Evolutionary conservation across 1,139 yeast genomes (phyloP), one percentile per base, ranked within the genome.

Genomic region (Debaryomyces robertsiae): DNA sequence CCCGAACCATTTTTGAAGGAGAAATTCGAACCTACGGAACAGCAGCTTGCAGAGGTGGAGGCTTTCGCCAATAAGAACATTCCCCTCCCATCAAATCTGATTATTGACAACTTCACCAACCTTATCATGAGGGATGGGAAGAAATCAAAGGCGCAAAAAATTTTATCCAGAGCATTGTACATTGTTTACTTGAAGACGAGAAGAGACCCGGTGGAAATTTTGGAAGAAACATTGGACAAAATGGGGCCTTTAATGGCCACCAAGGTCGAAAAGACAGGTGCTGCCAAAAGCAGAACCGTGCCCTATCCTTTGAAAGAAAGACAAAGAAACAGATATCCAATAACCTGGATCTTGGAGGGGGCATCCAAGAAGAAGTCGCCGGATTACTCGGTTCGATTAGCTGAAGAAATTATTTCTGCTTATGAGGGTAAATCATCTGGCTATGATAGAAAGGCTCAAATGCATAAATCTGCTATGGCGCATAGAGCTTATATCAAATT

Each of bases 111-210:
- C 52, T 78, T 93, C 54, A 82, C 88, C 42, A 89, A 91, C 60
- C 76, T 90, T 67, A 82, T 93, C 45, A 94, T 94, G 98, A 81
- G 89, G 58, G 83, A 88, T 57, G 99, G 99, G 38, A 82, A 84
- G 62, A 93, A 91, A 62, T 80, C 89, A 40, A 70, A 75, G 40
- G 97, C 98, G 1, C 85, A 84, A 58, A 84, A 77, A 54, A 73
- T 77, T 40, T 75, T 94, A 47, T 77, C 84, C 42, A 78, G 84
- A 58, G 95, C 97, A 1, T 71, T 93, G 42, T 90, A 90, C 57
- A 71, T 91, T 42, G 84, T 93, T 11, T 82, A 86, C 63, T 69
- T 88, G 52, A 80, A 81, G 55, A 73, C 82, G 16, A 77, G 94
- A 64, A 55, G 67, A 49, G 89, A 88, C 57, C 98, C 98, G 3